Evolutionary conservation across 2,329 filamentous ascomycete genomes (phyloP), one percentile per base, ranked within the genome.

Genomic region (Colletotrichum sp.): DNA sequence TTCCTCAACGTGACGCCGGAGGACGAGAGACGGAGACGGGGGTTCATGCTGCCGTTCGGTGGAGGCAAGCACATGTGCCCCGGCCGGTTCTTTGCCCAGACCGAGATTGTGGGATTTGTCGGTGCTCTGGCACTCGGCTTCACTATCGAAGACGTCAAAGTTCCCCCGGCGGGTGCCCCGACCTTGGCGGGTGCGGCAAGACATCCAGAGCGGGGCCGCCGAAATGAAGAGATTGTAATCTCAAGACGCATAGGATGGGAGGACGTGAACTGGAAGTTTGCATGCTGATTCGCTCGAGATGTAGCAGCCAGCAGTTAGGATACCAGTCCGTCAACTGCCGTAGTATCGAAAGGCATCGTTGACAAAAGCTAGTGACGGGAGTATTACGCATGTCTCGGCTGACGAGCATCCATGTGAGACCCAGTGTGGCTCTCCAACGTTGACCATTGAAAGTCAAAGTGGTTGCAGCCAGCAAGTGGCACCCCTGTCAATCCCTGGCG

Each of bases 41-140:
- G 70, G 4, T 76, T 79, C n/a, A 73, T 77, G n/a, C 76, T 80
- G 1, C 79, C 82, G 0, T 82, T 84, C 58, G 82, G 82, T 8
- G 81, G 81, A 31, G 81, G 81, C 2, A 78, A 75, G 24, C 76
- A 81, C 47, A 77, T 82, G 1, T 84, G 81, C 21, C 81, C 82
- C 0, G 82, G 82, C 0, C 73, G 81, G 1, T 78, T 80, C 33
- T 81, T 83, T 66, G 82, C 82, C 2, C 69, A 78, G 15, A 73
- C 79, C 0, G 82, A 84, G 76, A 81, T 77, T 57, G 63, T 80
- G 63, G 79, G 75, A 4, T 54, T 80, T n/a, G 59, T 78, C 65
- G 72, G 67, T 8, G 75, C 76, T 8, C 43, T 79, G 18, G 72
- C 77, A 15, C 69, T 79, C 16, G 77, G 77, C 11, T 80, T 77